Evolutionary conservation across 2,329 filamentous ascomycete species (phyloP).

Genomic region (Catunica adiposa): DNA sequence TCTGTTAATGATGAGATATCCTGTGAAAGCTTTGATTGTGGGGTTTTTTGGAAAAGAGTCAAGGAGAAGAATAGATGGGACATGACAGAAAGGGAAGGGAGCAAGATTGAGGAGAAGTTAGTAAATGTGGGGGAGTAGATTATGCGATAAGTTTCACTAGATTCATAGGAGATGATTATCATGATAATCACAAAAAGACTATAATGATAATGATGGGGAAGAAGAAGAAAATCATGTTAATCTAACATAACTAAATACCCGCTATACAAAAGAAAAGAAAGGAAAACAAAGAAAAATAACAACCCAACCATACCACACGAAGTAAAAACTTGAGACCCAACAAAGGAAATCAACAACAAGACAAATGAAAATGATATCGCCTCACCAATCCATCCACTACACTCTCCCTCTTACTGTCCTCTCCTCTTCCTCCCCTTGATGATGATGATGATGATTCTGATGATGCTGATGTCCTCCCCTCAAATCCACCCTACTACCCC

Average conservation of each 20-base stretch:
- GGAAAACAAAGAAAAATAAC: background rate
- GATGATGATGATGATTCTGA: slow-evolving; percentile 4
- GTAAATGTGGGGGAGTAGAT: too few relatives aligned
- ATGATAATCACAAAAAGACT: background rate
- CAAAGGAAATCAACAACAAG: slow-evolving; percentile 1
- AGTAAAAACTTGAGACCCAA: background rate
- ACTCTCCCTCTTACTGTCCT: background rate
- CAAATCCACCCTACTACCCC: slow-evolving; percentile 18
- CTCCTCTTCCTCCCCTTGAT: background rate
- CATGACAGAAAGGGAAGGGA: too few relatives aligned
- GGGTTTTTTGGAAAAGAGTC: slow-evolving; percentile 69
- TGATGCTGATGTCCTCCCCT: background rate
- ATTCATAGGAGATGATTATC: background rate
- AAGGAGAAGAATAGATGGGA: slow-evolving; percentile 30
- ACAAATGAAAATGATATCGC: background rate
- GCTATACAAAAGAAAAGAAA: background rate
- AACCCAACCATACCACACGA: too few relatives aligned
- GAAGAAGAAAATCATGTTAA: slow-evolving; percentile 2
- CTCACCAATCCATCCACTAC: too few relatives aligned
- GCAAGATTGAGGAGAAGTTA: too few relatives aligned
- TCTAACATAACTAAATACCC: background rate
- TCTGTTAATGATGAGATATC: slow-evolving; percentile 59
- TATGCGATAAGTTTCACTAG: too few relatives aligned
- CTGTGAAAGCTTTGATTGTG: slow-evolving; percentile 84
- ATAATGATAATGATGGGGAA: slow-evolving; percentile 1